Evolutionary conservation across 2,329 filamentous ascomycete species (phyloP), one percentile per base, ranked within the genome.

Genomic region (Myriangium duriaei): DNA sequence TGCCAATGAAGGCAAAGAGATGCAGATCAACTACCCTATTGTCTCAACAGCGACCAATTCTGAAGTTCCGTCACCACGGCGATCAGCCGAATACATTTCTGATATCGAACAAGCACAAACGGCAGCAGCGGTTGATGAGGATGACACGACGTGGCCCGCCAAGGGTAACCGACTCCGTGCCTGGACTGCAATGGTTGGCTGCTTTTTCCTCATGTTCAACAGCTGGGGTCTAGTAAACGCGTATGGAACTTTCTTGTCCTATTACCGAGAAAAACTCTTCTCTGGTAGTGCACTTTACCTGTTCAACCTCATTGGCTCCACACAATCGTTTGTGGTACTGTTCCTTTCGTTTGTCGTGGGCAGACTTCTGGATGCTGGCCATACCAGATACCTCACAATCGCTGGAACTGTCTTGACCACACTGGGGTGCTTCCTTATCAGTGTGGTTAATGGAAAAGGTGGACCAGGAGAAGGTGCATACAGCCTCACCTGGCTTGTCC

Each of bases 151-250:
- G n/a, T n/a, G n/a, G n/a, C n/a, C n/a, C n/a, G n/a, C n/a, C n/a
- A n/a, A n/a, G n/a, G n/a, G n/a, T n/a, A n/a, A n/a, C n/a, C n/a
- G n/a, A n/a, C n/a, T n/a, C n/a, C 52, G 58, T 42, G 58, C 66
- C 11, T 69, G 64, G 42, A 46, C 54, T 5, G 61, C 59, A 37
- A 53, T 67, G 39, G 46, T 64, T 4, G 64, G 60, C 15, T 65
- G 66, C 43, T 69, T 68, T 50, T 58, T 67, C 40, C 61, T 68
- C 39, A 69, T 69, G 66, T 65, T 64, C 51, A 64, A 64, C 45
- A 59, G 56, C 17, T 67, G 63, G 63, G 63, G 63, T 9, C 47
- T 67, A 1, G 62, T 68, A 19, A 68, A 67, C 42, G 60, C 64
- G 4, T 69, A 65, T 40, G 67, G 67, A 26, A 68, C 65, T 3